Percentiles rank a stretch among this genome's conserved stretches.
Conservation (phyloP, 768 basidiomycete species). For the Lentinus tigrinus region DNA sequence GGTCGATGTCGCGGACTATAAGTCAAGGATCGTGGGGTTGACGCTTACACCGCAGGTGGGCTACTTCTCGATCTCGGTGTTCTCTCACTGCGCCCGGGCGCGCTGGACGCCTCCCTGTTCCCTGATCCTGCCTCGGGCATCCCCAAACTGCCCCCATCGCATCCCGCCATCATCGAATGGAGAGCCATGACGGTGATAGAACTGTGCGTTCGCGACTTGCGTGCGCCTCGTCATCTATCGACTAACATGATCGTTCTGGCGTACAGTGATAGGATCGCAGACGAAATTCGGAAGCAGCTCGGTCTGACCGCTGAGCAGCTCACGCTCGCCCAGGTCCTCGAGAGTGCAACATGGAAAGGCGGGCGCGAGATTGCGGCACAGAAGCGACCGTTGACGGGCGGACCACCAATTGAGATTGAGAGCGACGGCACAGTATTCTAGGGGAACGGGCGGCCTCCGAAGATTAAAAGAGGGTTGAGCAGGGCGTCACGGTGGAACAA, state of each 20-base stretch:
- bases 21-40: background rate
- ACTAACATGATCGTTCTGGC: background rate
- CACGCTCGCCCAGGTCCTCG: slow-evolving; percentile 83
- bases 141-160: slow-evolving; percentile 68
- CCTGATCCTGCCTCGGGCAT: slow-evolving; percentile 50
- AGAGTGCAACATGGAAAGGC: slow-evolving; percentile 96
- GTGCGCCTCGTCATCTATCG: background rate
- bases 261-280: slow-evolving; percentile 75
- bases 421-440: slow-evolving; percentile 87
- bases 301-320: slow-evolving; percentile 51
- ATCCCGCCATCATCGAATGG: slow-evolving; percentile 95
- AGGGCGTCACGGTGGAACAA: too few species aligned
- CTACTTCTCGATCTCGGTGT: slow-evolving; percentile 84
- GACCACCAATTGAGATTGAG: slow-evolving; percentile 83
- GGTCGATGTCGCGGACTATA: background rate
- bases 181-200: slow-evolving; percentile 92
- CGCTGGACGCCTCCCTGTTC: slow-evolving; percentile 43
- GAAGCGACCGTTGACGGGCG: slow-evolving; percentile 69
- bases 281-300: slow-evolving; percentile 62
- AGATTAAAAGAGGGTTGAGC: too few species aligned
- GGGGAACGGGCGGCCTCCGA: too few species aligned
- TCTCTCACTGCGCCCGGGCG: slow-evolving; percentile 59
- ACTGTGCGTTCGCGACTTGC: slow-evolving; percentile 53
- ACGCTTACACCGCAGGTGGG: slow-evolving; percentile 55
- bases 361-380: slow-evolving; percentile 88